These are phyloP conservation scores for Tetrapisispora namnaoensis DNA, from an alignment of 805 yeast species.

Conservation along the genomic window DNA sequence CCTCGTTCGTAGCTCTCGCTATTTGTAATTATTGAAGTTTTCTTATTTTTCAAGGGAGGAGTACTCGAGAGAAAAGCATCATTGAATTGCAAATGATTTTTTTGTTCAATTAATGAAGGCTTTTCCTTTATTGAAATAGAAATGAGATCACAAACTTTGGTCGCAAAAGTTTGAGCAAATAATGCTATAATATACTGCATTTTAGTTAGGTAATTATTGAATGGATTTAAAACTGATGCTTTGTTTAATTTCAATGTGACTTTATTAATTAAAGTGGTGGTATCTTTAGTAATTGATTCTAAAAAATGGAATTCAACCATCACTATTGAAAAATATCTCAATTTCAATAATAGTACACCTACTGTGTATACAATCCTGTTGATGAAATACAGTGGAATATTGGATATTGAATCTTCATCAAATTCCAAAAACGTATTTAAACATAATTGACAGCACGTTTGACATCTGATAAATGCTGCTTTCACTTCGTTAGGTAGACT, in stretches of 20 bases:
- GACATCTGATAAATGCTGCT: slow-evolving; percentile 40
- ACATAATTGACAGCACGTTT: slow-evolving; percentile 43
- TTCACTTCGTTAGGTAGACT: slow-evolving; percentile 27
- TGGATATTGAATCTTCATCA: slow-evolving; percentile 36
- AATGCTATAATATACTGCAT: slow-evolving; percentile 46
- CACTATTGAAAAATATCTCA: slow-evolving; percentile 44
- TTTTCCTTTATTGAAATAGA: background rate
- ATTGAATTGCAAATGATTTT: slow-evolving; percentile 1
- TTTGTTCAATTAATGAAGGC: background rate
- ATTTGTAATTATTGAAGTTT: background rate
- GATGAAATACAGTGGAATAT: slow-evolving; percentile 47
- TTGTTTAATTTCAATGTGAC: slow-evolving; percentile 18
- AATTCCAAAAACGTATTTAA: slow-evolving; percentile 40
- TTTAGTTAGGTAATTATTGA: slow-evolving; percentile 44
- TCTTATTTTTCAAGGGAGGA: background rate
- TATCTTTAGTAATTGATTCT: slow-evolving; percentile 39
- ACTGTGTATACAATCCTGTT: slow-evolving; percentile 54
- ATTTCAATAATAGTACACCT: slow-evolving; percentile 46
- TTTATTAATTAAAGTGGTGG: slow-evolving; percentile 26
- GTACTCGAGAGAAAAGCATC: background rate
- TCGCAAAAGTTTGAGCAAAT: slow-evolving; percentile 53
- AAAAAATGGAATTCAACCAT: slow-evolving; percentile 39
- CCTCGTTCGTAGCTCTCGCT: background rate
- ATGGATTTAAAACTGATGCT: slow-evolving; percentile 30
- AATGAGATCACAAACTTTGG: slow-evolving; percentile 8